Conservation (phyloP, 148 eudicot genomes). For the Spergularia bocconei region DNA sequence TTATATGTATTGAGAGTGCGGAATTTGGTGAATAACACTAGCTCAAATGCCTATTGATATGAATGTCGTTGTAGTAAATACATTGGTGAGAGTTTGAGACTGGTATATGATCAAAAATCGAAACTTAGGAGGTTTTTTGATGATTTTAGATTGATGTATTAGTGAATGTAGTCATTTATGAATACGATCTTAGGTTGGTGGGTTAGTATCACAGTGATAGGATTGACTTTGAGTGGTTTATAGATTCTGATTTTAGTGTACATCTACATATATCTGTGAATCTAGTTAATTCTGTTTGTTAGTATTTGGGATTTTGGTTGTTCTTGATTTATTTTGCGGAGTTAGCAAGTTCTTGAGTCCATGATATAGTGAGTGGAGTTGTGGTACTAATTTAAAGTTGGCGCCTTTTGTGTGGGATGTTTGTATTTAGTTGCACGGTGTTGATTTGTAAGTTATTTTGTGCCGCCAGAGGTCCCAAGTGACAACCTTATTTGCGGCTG, state of each 20-base stretch:
- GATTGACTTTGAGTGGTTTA: background rate
- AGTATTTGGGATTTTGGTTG: background rate
- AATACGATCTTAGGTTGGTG: too few relatives aligned
- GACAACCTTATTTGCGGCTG: slow-evolving; percentile 90
- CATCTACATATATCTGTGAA: background rate
- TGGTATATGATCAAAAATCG: too few relatives aligned
- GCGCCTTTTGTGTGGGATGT: background rate
- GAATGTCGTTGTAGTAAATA: background rate
- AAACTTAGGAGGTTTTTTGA: background rate
- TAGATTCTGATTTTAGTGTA: background rate
- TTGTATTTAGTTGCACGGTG: background rate
- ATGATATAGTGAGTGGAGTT: background rate
- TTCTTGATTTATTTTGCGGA: background rate
- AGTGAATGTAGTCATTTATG: too few relatives aligned
- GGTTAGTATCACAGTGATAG: too few relatives aligned
- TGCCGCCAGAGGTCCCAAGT: slow-evolving; percentile 90
- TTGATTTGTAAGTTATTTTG: background rate
- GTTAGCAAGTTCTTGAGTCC: too few relatives aligned
- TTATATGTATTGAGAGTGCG: background rate
- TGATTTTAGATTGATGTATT: too few relatives aligned
- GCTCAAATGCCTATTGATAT: background rate
- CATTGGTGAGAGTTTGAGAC: background rate
- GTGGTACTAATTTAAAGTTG: background rate
- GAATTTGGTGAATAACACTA: background rate
- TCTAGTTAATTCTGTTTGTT: background rate